Evolutionary conservation across 2,329 filamentous ascomycete genomes (phyloP).

Genomic region (Neonectria sp.): DNA sequence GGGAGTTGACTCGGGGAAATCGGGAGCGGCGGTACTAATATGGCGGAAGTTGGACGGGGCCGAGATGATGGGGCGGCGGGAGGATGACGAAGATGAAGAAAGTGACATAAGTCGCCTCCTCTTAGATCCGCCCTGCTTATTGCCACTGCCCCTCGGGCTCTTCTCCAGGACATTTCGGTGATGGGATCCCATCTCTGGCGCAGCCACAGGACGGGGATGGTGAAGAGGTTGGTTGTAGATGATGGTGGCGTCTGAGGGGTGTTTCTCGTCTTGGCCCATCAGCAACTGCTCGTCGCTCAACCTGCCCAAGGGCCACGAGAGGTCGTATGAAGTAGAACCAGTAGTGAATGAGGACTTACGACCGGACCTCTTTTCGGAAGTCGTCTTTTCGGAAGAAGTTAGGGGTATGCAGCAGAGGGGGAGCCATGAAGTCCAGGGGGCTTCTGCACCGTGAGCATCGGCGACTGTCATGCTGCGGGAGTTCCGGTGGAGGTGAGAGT

Average conservation of each 20-base stretch:
- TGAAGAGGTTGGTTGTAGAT: constrained; percentile 49
- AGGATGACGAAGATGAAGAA: constrained; percentile 59
- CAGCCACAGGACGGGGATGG: constrained; percentile 48
- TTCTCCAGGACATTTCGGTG: constrained; percentile 39
- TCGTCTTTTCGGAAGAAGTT: constrained; percentile 57
- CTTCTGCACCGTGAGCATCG: constrained; percentile 59
- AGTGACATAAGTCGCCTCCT: constrained; percentile 64
- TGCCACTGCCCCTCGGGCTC: constrained; percentile 55
- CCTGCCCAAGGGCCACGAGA: constrained; percentile 47
- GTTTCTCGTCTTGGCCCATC: constrained; percentile 52
- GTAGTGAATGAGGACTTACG: constrained; percentile 52
- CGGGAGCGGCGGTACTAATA: constrained; percentile 64
- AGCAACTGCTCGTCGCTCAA: constrained; percentile 49
- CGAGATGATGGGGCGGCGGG: constrained; percentile 71
- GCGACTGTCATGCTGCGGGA: constrained; percentile 58
- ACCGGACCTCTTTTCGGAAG: constrained; percentile 57
- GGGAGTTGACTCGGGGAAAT: constrained; percentile 48
- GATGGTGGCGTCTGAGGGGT: constrained; percentile 41
- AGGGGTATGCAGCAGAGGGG: constrained; percentile 62
- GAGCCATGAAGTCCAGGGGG: constrained; percentile 62
- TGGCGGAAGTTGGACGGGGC: constrained; percentile 73
- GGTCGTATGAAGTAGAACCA: constrained; percentile 39
- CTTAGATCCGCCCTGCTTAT: constrained; percentile 54
- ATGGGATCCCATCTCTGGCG: constrained; percentile 37
- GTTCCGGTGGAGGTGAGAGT: constrained; percentile 30